Base-by-base conservation (phyloP, 2,329 filamentous ascomycete species). In the Ophiostoma tasmaniense region DNA sequence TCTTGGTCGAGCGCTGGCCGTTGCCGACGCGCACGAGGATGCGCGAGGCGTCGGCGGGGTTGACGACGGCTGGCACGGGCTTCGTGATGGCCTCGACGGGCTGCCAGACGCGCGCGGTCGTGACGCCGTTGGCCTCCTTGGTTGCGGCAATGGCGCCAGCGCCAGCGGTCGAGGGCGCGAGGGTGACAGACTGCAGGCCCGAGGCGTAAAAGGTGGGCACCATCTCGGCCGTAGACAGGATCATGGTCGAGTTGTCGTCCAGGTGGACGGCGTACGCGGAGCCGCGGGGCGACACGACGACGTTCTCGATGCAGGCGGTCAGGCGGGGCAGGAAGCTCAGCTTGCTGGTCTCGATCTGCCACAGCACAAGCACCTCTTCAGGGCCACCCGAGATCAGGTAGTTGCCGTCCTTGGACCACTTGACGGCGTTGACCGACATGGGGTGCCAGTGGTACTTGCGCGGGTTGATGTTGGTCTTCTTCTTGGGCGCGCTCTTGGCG, bases 321-420 rank as follows among this genome's bases (percentile, higher is more conserved):
- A 99, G 83, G 83, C 98, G 93, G n/a, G 95, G 95, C 35, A 99
- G 81, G 75, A 89, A 92, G 75, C 95, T 90, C 75, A 87, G 88
- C 76, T 89, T 89, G 72, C 89, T 89, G 0, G 94, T 97, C 73
- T 96, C 91, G 69, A 97, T 82, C 79, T 99, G 95, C 93, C 93
- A 98, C 39, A 97, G 81, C 10, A 97, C 91, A 59, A 99, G 82
- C 25, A 92, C 90, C 8, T 92, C 93, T 79, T 99, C 95, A 28
- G 88, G 87, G 39, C 95, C 95, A 75, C 95, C 95, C 69, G 95
- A 98, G 67, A 99, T 89, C 70, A 99, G 80, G 77, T 99, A 99
- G 76, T 97, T 93, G 66, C 92, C 93, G 83, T 99, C 95, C 73
- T 84, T 83, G 17, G 95, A 97, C 91, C 93, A 98, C 78, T 95